Evolutionary conservation across 164 flowering plant genomes (phyloP).

Genomic region (Stephania japonica): DNA sequence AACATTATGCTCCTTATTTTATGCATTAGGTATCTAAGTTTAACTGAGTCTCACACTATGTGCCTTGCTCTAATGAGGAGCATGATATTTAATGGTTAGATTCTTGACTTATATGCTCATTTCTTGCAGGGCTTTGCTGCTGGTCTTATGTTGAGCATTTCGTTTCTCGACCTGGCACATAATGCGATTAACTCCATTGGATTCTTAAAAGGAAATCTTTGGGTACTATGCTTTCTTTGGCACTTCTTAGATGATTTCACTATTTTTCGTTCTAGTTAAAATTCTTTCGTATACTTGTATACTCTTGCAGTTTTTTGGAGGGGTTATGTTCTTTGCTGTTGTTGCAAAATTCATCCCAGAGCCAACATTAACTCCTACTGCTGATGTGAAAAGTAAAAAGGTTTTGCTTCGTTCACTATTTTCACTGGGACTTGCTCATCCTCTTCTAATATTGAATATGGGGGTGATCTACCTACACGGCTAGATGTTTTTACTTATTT

Average conservation of each 20-base stretch:
- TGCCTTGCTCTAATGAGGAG: background rate
- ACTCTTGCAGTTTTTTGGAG: slow-evolving; percentile 70
- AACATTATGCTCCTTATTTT: no score
- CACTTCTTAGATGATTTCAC: background rate
- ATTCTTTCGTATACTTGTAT: slow-evolving; percentile 15
- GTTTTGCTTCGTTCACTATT: slow-evolving; percentile 22
- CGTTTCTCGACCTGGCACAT: slow-evolving; percentile 94
- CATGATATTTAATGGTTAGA: background rate
- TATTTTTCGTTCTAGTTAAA: slow-evolving; percentile 4
- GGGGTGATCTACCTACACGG: background rate
- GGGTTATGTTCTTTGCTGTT: slow-evolving; percentile 81
- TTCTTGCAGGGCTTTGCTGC: slow-evolving; percentile 87
- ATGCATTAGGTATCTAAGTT: background rate
- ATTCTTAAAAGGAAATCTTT: slow-evolving; percentile 85
- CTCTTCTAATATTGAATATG: background rate
- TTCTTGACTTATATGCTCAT: background rate
- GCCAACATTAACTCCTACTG: slow-evolving; percentile 56
- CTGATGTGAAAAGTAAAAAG: slow-evolving; percentile 53
- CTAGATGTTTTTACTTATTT: background rate
- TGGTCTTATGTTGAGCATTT: slow-evolving; percentile 95
- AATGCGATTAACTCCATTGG: slow-evolving; percentile 91
- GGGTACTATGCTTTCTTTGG: slow-evolving; percentile 40
- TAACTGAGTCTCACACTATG: background rate
- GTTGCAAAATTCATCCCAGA: slow-evolving; percentile 79
- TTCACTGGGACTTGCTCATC: background rate